Conservation (phyloP, 805 yeast species). For the Ogataea zsoltii region DNA sequence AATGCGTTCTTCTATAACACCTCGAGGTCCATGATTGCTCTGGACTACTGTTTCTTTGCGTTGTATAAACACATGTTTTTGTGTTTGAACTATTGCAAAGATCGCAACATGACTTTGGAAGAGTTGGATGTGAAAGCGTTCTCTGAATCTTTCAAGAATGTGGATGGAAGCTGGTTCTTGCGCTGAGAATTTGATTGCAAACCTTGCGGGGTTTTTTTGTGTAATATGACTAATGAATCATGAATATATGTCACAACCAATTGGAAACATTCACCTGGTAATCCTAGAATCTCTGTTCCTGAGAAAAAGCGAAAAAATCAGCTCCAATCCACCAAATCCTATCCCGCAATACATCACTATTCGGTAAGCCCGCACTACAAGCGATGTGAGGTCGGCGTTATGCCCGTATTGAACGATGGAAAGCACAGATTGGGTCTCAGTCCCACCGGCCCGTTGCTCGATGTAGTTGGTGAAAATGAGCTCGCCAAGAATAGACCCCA, state of each 20-base stretch:
- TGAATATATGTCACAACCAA: neutral
- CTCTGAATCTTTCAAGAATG: conserved; percentile 16
- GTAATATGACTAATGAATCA: neutral
- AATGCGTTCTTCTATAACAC: conserved; percentile 33
- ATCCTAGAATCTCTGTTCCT: neutral
- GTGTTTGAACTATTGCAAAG: conserved; percentile 17
- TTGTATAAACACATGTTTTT: conserved; percentile 29
- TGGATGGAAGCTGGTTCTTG: conserved; percentile 26
- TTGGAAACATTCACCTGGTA: no score
- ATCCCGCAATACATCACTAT: conserved; percentile 21
- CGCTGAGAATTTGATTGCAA: neutral
- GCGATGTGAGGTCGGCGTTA: neutral
- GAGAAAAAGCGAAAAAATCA: conserved; percentile 15
- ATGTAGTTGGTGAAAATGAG: conserved; percentile 34
- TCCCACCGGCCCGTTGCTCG: conserved; percentile 4
- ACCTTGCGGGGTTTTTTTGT: neutral
- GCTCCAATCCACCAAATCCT: conserved; percentile 21
- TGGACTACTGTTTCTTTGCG: conserved; percentile 30
- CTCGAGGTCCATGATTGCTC: conserved; percentile 28
- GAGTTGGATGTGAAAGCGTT: conserved; percentile 19
- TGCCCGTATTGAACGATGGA: conserved; percentile 4
- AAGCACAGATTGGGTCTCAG: conserved; percentile 6
- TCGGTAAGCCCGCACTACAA: conserved; percentile 19
- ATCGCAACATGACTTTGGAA: conserved; percentile 9
- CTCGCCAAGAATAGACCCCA: conserved; percentile 46